Conservation (phyloP, 208 protist genomes). For the Acanthamoeba sp. region DNA sequence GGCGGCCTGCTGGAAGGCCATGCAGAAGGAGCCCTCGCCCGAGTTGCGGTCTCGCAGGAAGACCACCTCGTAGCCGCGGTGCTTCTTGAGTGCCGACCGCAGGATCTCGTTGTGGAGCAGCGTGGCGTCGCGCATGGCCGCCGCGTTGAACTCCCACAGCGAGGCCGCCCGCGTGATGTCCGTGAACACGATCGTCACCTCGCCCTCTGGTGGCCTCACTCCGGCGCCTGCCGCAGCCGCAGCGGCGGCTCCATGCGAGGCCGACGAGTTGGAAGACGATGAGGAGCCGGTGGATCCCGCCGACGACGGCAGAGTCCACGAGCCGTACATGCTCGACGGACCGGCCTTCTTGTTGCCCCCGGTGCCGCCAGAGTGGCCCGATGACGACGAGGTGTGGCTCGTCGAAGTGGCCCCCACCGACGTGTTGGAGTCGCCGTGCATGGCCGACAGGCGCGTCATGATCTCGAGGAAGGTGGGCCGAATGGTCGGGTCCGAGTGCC, state of each 20-base stretch:
- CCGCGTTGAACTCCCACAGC: constrained; percentile 69
- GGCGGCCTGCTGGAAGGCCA: constrained; percentile 67
- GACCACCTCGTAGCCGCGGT: constrained; percentile 69
- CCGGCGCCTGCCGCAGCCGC: not conserved
- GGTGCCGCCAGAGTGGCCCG: not conserved
- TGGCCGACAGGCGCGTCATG: constrained; percentile 26
- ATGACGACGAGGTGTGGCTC: not conserved
- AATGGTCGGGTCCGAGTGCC: constrained; percentile 56
- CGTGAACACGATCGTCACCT: constrained; percentile 66
- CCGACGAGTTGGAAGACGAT: not conserved
- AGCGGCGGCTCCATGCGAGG: not conserved
- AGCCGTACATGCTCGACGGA: not conserved
- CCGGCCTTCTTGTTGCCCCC: not conserved
- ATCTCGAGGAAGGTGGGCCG: constrained; percentile 62
- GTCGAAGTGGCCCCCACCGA: constrained; percentile 10
- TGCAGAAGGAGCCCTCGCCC: constrained; percentile 75
- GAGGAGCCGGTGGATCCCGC: not conserved
- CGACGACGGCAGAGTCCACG: not conserved
- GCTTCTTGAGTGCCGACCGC: not conserved
- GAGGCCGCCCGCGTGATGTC: constrained; percentile 67
- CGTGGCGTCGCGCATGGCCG: constrained; percentile 70
- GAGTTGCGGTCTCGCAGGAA: constrained; percentile 20
- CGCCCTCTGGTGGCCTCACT: not conserved
- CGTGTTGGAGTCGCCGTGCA: constrained; percentile 29
- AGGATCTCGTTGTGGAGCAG: constrained; percentile 59